Evolutionary conservation across 495 filamentous ascomycete species (phyloP).

Genomic region (Daldinia grandis): DNA sequence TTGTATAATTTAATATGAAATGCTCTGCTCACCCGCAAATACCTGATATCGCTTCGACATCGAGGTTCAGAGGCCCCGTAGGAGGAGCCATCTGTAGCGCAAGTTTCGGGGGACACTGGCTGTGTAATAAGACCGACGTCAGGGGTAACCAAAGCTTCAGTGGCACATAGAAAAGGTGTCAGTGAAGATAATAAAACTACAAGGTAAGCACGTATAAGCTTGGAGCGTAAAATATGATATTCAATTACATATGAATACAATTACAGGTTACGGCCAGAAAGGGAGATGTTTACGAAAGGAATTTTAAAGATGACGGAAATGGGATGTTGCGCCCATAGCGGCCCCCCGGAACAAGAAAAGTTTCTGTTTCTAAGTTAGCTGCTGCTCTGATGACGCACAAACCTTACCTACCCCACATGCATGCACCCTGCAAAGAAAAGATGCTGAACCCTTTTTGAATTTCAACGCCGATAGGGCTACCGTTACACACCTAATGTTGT

Average conservation of each 20-base stretch:
- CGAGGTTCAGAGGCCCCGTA: conserved; percentile 69
- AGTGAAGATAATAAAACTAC: neutral
- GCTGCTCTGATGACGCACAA: conserved; percentile 24
- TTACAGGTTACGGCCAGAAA: neutral
- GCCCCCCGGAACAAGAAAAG: conserved; percentile 25
- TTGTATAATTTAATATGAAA: neutral
- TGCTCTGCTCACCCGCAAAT: conserved; percentile 74
- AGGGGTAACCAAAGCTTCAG: neutral
- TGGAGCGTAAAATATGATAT: neutral
- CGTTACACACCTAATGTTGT: conserved; percentile 15
- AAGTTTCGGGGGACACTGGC: neutral
- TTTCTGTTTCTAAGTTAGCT: conserved; percentile 7
- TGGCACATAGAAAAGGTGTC: neutral
- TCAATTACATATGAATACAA: conserved; percentile 5
- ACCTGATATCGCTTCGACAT: conserved; percentile 87
- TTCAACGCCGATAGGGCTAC: conserved; percentile 24
- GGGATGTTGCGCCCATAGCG: conserved; percentile 21
- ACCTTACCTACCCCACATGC: conserved; percentile 20
- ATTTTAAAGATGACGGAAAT: conserved; percentile 29
- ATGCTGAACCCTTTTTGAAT: conserved; percentile 3
- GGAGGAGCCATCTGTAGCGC: conserved; percentile 70
- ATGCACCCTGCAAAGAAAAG: conserved; percentile 34
- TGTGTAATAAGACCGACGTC: conserved; percentile 11
- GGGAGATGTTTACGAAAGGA: conserved; percentile 22
- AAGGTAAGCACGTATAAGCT: neutral